Percentiles rank a stretch among this genome's conserved stretches.
phyloP scores from a whole-genome alignment of 1,284 basidiomycete species.

The Dichomitus squalens region DNA sequence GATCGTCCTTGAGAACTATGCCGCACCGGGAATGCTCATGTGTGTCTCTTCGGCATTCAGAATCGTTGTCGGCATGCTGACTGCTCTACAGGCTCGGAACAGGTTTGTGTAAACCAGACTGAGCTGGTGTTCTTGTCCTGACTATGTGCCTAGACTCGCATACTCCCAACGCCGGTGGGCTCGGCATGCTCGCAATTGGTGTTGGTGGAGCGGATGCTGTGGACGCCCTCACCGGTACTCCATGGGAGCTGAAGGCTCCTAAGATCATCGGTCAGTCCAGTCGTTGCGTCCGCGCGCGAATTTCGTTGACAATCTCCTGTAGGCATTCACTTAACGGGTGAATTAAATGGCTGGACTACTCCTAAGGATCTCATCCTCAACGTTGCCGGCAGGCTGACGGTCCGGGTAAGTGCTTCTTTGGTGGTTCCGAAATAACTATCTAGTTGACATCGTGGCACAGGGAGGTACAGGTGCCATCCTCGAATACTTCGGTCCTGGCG shows the following conservation, averaged over 20 bases:
- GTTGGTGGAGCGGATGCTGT: slow-evolving; percentile 99
- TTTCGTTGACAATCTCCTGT: neutral
- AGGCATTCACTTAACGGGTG: slow-evolving; percentile 88
- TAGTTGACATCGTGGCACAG: slow-evolving; percentile 36
- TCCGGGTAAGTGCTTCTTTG: slow-evolving; percentile 61
- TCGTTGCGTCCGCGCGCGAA: neutral
- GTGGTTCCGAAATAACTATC: neutral
- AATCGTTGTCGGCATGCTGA: slow-evolving; percentile 4
- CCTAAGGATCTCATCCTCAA: slow-evolving; percentile 97
- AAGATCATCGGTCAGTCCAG: slow-evolving; percentile 71
- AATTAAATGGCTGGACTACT: slow-evolving; percentile 91
- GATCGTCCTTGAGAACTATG: slow-evolving; percentile 98
- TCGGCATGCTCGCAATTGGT: slow-evolving; percentile 98
- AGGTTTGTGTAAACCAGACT: slow-evolving; percentile 49
- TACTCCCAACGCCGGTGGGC: slow-evolving; percentile 97
- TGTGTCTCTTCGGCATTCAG: slow-evolving; percentile 35
- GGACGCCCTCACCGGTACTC: slow-evolving; percentile 97
- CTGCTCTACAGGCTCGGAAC: slow-evolving; percentile 64
- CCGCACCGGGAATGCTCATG: slow-evolving; percentile 88
- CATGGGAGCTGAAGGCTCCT: slow-evolving; percentile 98
- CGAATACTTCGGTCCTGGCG: slow-evolving; percentile 98
- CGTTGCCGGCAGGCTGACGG: slow-evolving; percentile 93
- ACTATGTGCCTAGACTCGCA: slow-evolving; percentile 75
- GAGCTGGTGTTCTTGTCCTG: neutral
- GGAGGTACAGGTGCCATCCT: slow-evolving; percentile 96